These are phyloP conservation scores for Neurospora terricola DNA, from an alignment of 495 filamentous ascomycete species.

Conservation along the genomic window DNA sequence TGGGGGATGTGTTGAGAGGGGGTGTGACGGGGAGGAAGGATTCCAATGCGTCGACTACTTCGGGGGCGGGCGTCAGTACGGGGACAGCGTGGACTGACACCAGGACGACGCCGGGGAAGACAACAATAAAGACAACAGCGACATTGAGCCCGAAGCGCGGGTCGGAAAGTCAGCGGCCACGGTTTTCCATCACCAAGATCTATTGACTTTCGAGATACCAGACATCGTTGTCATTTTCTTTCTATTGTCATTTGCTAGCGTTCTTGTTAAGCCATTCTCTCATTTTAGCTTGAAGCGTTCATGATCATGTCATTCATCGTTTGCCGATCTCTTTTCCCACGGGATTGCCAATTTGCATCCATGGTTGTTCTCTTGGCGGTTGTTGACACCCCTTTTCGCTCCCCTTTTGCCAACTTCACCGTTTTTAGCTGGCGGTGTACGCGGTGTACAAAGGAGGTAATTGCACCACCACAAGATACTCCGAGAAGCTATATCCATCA, in stretches of 20 bases:
- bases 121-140: not conserved
- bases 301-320: not conserved
- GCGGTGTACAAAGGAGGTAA: not conserved
- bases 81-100: not conserved
- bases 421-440: not conserved
- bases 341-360: not conserved
- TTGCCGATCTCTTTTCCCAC: not conserved
- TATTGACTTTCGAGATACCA: not conserved
- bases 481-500: not conserved
- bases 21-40: slow-evolving; percentile 1
- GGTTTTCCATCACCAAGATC: not conserved
- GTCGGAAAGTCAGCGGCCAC: not conserved
- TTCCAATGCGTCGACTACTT: not conserved
- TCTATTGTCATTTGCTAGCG: not conserved
- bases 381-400: not conserved
- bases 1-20: slow-evolving; percentile 19
- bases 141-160: not conserved
- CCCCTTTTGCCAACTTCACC: not conserved
- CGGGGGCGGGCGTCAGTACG: not conserved
- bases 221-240: not conserved
- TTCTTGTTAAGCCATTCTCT: not conserved
- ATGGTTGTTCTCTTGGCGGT: not conserved
- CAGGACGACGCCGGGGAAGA: not conserved
- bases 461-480: not conserved
- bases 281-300: not conserved